These are phyloP conservation scores for Gossypium herbaceum DNA, from an alignment of 345 rosid genomes.

Conservation along the genomic window DNA sequence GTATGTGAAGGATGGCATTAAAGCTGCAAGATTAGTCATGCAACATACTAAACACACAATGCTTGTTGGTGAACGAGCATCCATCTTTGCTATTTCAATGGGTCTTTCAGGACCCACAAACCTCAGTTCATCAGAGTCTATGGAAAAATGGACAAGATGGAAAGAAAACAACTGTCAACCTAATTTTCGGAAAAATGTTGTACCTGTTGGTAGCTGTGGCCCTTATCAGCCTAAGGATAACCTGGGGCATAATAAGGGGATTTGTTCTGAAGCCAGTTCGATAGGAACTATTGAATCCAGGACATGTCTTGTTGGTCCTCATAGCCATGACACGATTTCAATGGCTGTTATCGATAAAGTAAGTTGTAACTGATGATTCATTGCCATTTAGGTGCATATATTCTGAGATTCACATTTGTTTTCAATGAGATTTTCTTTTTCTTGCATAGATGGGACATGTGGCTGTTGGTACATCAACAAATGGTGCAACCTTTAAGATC, in stretches of 20 bases:
- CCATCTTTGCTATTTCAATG: slow-evolving; percentile 87
- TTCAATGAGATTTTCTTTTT: slow-evolving; percentile 11
- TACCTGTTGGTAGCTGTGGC: slow-evolving; percentile 61
- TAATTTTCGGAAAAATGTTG: slow-evolving; percentile 77
- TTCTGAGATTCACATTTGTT: neutral
- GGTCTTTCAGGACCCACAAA: slow-evolving; percentile 87
- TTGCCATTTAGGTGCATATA: neutral
- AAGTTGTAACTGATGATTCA: slow-evolving; percentile 18
- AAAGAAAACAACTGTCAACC: slow-evolving; percentile 67
- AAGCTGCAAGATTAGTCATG: slow-evolving; percentile 87
- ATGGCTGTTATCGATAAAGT: slow-evolving; percentile 90
- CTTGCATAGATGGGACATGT: slow-evolving; percentile 62
- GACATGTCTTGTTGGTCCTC: slow-evolving; percentile 56
- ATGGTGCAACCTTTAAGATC: slow-evolving; percentile 93
- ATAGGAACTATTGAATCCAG: slow-evolving; percentile 32
- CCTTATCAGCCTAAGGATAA: slow-evolving; percentile 52
- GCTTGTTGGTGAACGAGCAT: slow-evolving; percentile 79
- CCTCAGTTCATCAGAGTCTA: slow-evolving; percentile 74
- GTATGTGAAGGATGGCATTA: slow-evolving; percentile 86
- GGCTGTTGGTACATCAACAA: slow-evolving; percentile 96
- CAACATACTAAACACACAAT: slow-evolving; percentile 69
- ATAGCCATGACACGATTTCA: slow-evolving; percentile 87
- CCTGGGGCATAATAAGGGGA: slow-evolving; percentile 16
- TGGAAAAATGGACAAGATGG: slow-evolving; percentile 79
- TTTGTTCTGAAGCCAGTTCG: slow-evolving; percentile 25